These are phyloP conservation scores for Saturnispora kantuleensis DNA, from an alignment of 805 yeast species.

Conservation along the genomic window DNA sequence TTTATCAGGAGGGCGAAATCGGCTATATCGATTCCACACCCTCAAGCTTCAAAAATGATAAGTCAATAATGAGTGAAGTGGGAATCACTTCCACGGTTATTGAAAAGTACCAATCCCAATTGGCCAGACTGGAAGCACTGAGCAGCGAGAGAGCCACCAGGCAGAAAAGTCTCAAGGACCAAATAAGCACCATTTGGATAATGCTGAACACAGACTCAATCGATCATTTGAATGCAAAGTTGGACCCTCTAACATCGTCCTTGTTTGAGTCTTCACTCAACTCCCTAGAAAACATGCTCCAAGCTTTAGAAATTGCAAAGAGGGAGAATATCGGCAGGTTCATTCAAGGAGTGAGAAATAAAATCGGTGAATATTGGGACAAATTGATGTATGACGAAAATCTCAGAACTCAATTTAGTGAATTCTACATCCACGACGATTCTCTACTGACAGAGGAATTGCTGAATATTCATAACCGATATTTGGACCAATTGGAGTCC, in stretches of 20 bases:
- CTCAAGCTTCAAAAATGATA: constrained; percentile 11
- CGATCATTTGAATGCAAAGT: constrained; percentile 8
- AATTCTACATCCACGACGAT: constrained; percentile 30
- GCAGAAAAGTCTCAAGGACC: constrained; percentile 18
- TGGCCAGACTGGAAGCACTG: constrained; percentile 20
- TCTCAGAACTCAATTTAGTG: constrained; percentile 40
- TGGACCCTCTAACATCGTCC: constrained; percentile 17
- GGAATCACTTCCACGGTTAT: constrained; percentile 18
- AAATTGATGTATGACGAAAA: constrained; percentile 46
- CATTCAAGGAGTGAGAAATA: constrained; percentile 49
- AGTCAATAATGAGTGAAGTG: constrained; percentile 13
- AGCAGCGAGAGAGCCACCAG: constrained; percentile 30
- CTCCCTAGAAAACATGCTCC: constrained; percentile 45
- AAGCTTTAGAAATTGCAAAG: constrained; percentile 49
- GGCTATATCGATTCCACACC: constrained; percentile 6
- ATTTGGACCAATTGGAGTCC: constrained; percentile 41
- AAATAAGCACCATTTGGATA: constrained; percentile 27
- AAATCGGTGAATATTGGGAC: constrained; percentile 55
- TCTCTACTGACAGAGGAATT: constrained; percentile 44
- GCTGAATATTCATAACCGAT: constrained; percentile 54
- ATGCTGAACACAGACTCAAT: constrained; percentile 34
- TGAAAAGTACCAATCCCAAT: constrained; percentile 10
- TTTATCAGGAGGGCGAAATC: constrained; percentile 7
- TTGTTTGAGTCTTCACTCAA: constrained; percentile 39
- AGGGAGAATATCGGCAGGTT: constrained; percentile 57